phyloP scores from a whole-genome alignment of 1,284 basidiomycete genomes.

The Cryptococcus floricola region DNA sequence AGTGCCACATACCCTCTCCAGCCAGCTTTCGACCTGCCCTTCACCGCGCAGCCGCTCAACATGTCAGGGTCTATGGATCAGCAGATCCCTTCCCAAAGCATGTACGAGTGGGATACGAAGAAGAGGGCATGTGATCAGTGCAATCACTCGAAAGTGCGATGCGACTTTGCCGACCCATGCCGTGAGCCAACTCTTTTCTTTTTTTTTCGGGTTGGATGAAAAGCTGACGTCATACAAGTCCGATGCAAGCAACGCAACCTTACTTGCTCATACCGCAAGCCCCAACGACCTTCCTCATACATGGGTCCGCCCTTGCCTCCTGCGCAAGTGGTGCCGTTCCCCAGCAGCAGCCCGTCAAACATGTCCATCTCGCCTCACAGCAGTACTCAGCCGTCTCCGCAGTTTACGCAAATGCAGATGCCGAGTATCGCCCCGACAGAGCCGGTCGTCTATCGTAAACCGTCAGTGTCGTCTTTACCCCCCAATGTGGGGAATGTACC shows the following conservation, averaged over 20 bases:
- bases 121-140: slow-evolving; percentile 69
- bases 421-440: slow-evolving; percentile 2
- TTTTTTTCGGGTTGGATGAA: background rate
- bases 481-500: background rate
- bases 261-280: slow-evolving; percentile 78
- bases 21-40: slow-evolving; percentile 23
- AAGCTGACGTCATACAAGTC: slow-evolving; percentile 51
- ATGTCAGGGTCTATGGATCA: slow-evolving; percentile 6
- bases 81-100: background rate
- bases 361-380: slow-evolving; percentile 21
- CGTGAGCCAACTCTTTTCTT: slow-evolving; percentile 43
- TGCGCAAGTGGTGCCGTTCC: slow-evolving; percentile 2
- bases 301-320: background rate
- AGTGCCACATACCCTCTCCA: slow-evolving; percentile 15
- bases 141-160: slow-evolving; percentile 71
- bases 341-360: background rate
- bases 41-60: slow-evolving; percentile 22
- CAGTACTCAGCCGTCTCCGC: slow-evolving; percentile 22
- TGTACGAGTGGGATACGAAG: slow-evolving; percentile 40
- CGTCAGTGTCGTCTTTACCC: slow-evolving; percentile 15
- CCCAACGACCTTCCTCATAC: slow-evolving; percentile 35
- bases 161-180: slow-evolving; percentile 76
- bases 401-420: slow-evolving; percentile 6
- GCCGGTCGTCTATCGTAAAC: slow-evolving; percentile 1
- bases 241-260: slow-evolving; percentile 72